These are phyloP conservation scores for Populus hybrid DNA, from an alignment of 441 rosid genomes.

Conservation along the genomic window DNA sequence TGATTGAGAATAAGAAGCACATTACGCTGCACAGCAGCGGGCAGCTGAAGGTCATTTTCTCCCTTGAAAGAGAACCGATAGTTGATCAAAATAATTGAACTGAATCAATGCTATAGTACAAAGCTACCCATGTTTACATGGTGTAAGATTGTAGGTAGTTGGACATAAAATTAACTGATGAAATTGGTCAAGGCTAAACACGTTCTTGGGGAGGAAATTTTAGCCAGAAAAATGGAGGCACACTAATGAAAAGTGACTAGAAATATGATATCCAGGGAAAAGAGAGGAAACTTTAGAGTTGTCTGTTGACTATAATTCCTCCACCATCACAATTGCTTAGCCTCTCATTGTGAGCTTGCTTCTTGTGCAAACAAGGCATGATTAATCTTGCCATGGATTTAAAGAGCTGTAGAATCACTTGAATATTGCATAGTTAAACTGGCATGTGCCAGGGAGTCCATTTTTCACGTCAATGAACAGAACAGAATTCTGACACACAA, in stretches of 20 bases:
- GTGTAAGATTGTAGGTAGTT: too few relatives aligned
- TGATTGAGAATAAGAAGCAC: too few relatives aligned
- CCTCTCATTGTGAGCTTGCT: slow-evolving; percentile 11
- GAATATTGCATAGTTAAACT: slow-evolving; percentile 7
- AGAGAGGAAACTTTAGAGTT: neutral
- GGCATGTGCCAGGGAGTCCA: slow-evolving; percentile 13
- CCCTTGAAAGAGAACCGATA: too few relatives aligned
- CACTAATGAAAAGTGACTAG: neutral
- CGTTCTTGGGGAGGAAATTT: too few relatives aligned
- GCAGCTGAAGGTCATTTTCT: too few relatives aligned
- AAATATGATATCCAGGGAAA: neutral
- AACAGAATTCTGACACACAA: neutral
- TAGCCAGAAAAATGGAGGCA: too few relatives aligned
- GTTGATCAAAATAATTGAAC: too few relatives aligned
- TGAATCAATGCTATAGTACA: too few relatives aligned
- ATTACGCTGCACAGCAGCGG: too few relatives aligned
- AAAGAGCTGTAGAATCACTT: neutral
- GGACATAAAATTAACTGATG: too few relatives aligned
- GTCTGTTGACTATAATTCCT: neutral
- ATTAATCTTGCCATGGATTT: neutral
- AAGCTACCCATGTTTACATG: too few relatives aligned
- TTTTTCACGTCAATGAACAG: slow-evolving; percentile 2
- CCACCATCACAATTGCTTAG: neutral
- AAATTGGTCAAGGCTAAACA: too few relatives aligned
- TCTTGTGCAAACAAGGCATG: neutral